phyloP scores from a whole-genome alignment of 2,329 filamentous ascomycete species.

The Fusarium duplospermum region DNA sequence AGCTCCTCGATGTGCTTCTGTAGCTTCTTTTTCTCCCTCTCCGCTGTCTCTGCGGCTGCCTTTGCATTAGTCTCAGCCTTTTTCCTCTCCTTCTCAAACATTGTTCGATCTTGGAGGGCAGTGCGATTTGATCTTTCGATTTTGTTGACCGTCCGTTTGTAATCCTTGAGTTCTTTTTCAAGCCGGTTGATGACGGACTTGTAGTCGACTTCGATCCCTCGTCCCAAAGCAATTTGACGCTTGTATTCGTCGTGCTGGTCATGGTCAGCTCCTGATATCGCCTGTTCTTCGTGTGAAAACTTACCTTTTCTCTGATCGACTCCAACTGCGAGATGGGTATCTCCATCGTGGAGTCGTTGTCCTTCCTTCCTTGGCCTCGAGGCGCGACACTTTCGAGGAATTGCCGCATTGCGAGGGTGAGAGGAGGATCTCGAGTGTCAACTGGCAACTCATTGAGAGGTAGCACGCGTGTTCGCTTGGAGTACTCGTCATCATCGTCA shows the following conservation, averaged over 20 bases:
- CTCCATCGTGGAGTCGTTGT: slow-evolving; percentile 38
- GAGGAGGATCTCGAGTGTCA: slow-evolving; percentile 45
- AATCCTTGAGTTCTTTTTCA: slow-evolving; percentile 59
- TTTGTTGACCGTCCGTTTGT: slow-evolving; percentile 56
- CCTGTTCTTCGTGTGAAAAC: background rate
- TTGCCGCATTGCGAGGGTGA: slow-evolving; percentile 47
- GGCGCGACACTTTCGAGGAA: slow-evolving; percentile 42
- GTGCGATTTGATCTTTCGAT: slow-evolving; percentile 61
- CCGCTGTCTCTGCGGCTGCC: slow-evolving; percentile 40
- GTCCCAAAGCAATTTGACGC: slow-evolving; percentile 39
- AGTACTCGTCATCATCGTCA: slow-evolving; percentile 50
- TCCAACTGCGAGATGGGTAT: slow-evolving; percentile 53
- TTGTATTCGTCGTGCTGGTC: slow-evolving; percentile 47
- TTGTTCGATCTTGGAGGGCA: slow-evolving; percentile 63
- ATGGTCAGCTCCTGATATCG: slow-evolving; percentile 26
- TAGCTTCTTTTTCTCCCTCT: slow-evolving; percentile 52
- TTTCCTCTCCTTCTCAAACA: slow-evolving; percentile 59
- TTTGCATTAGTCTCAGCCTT: slow-evolving; percentile 51
- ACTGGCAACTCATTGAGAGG: slow-evolving; percentile 32
- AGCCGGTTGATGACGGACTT: slow-evolving; percentile 57
- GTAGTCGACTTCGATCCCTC: slow-evolving; percentile 50
- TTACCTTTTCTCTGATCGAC: slow-evolving; percentile 53
- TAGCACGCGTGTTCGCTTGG: slow-evolving; percentile 46
- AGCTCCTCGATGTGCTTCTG: slow-evolving; percentile 53
- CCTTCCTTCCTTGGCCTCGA: slow-evolving; percentile 14